phyloP scores from a whole-genome alignment of 2,329 filamentous ascomycete genomes.

The Ascochyta fabae region DNA sequence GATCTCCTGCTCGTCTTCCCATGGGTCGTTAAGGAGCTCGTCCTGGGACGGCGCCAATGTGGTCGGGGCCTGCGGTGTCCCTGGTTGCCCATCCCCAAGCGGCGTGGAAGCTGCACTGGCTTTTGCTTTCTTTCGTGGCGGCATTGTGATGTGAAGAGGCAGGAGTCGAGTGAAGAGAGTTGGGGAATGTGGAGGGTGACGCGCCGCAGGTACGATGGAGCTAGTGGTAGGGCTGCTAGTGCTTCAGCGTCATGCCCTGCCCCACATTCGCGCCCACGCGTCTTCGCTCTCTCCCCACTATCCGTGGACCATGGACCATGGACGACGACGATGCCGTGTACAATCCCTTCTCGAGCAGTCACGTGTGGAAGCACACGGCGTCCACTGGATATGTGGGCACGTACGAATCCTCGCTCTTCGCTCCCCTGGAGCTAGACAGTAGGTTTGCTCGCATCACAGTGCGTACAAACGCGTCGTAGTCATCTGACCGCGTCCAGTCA shows the following conservation, averaged over 20 bases:
- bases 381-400: conserved; percentile 44
- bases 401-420: conserved; percentile 41
- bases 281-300: conserved; percentile 19
- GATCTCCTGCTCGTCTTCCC: conserved; percentile 95
- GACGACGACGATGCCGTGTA: conserved; percentile 50
- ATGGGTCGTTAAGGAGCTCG: conserved; percentile 70
- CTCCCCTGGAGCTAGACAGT: conserved; percentile 46
- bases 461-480: conserved; percentile 29
- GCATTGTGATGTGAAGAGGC: conserved; percentile 57
- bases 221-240: conserved; percentile 30
- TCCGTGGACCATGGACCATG: conserved; percentile 5
- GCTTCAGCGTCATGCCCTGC: conserved; percentile 38
- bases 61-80: conserved; percentile 48
- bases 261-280: conserved; percentile 1
- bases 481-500: conserved; percentile 39
- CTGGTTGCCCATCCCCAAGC: conserved; percentile 48
- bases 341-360: conserved; percentile 68
- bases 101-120: conserved; percentile 65
- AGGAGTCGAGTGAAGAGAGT: background rate
- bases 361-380: conserved; percentile 65
- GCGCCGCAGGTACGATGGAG: conserved; percentile 21
- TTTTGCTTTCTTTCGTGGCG: conserved; percentile 72
- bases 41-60: conserved; percentile 61
- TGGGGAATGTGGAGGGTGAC: conserved; percentile 1
- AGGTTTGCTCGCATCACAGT: conserved; percentile 34